phyloP scores from a whole-genome alignment of 1,284 basidiomycete species.

The Apiotrichum porosum region DNA sequence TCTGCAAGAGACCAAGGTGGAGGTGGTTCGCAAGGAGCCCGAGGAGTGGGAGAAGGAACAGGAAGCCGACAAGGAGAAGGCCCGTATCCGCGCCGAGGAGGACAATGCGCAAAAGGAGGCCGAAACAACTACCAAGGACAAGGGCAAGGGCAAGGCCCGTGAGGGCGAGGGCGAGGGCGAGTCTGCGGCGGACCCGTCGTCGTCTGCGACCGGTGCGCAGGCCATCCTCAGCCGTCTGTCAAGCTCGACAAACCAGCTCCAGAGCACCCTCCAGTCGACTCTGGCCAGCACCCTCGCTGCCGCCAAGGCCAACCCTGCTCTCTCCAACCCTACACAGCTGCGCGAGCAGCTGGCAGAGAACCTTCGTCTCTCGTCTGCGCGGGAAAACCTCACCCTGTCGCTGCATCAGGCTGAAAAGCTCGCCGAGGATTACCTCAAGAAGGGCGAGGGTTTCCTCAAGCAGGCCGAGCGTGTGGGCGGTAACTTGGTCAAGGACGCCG shows the following conservation, averaged over 20 bases:
- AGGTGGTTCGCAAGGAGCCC: slow-evolving; percentile 39
- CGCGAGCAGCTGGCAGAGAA: slow-evolving; percentile 63
- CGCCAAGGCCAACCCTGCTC: slow-evolving; percentile 49
- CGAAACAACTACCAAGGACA: slow-evolving; percentile 11
- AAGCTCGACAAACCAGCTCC: slow-evolving; percentile 34
- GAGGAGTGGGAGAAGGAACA: slow-evolving; percentile 27
- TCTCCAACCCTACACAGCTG: slow-evolving; percentile 49
- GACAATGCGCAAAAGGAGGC: slow-evolving; percentile 22
- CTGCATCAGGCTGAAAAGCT: slow-evolving; percentile 75
- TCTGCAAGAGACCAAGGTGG: slow-evolving; percentile 42
- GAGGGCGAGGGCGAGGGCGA: slow-evolving; percentile 5
- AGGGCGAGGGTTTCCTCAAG: slow-evolving; percentile 62
- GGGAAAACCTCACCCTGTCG: slow-evolving; percentile 43
- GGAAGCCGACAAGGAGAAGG: slow-evolving; percentile 22
- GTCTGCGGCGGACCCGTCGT: neutral
- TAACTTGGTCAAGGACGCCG: slow-evolving; percentile 64
- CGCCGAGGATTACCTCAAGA: slow-evolving; percentile 59
- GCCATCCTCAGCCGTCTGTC: slow-evolving; percentile 32
- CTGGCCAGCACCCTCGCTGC: slow-evolving; percentile 59
- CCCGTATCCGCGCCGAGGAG: slow-evolving; percentile 6
- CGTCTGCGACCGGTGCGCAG: slow-evolving; percentile 14
- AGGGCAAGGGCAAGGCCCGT: slow-evolving; percentile 36
- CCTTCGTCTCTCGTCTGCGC: slow-evolving; percentile 53
- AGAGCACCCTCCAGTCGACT: slow-evolving; percentile 55
- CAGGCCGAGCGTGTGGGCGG: slow-evolving; percentile 54